A percentile compares a stretch with the other conserved stretches of the same genome.
These are phyloP conservation scores for Fusarium sp. DNA, from an alignment of 2,329 filamentous ascomycete species.

Conservation along the genomic window DNA sequence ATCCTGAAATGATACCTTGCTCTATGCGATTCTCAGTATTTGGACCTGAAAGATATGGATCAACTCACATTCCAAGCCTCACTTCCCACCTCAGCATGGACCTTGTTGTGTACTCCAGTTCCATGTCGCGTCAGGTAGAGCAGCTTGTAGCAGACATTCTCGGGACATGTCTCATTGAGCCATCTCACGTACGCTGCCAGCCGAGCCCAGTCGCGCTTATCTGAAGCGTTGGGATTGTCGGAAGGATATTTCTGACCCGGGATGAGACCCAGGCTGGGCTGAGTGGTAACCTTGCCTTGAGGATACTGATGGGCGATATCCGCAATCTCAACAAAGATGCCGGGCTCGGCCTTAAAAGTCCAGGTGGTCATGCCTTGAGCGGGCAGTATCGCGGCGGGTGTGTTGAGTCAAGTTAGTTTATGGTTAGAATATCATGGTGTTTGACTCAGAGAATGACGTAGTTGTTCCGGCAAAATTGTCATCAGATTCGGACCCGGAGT, in stretches of 20 bases:
- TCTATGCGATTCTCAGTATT: conserved; percentile 31
- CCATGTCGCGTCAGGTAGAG: conserved; percentile 68
- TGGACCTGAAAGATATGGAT: neutral
- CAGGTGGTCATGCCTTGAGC: conserved; percentile 35
- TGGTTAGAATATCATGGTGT: neutral
- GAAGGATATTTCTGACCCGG: conserved; percentile 59
- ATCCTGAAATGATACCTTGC: conserved; percentile 53
- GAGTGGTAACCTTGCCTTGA: conserved; percentile 51
- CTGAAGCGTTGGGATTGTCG: conserved; percentile 45
- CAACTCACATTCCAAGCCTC: conserved; percentile 64
- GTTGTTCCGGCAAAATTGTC: conserved; percentile 22
- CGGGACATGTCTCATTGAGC: conserved; percentile 57
- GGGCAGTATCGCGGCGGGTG: neutral
- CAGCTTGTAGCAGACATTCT: conserved; percentile 64
- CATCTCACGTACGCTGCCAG: conserved; percentile 60
- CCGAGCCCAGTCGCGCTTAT: conserved; percentile 64
- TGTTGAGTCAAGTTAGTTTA: neutral
- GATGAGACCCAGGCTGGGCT: conserved; percentile 65
- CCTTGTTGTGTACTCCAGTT: conserved; percentile 62
- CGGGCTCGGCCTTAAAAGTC: conserved; percentile 42
- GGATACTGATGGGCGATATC: conserved; percentile 44
- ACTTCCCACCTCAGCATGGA: conserved; percentile 67
- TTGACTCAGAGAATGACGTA: conserved; percentile 26
- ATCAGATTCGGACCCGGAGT: neutral
- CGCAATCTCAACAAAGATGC: conserved; percentile 59